Conservation (phyloP, 2,329 filamentous ascomycete genomes). For the Aspergillus sp. region DNA sequence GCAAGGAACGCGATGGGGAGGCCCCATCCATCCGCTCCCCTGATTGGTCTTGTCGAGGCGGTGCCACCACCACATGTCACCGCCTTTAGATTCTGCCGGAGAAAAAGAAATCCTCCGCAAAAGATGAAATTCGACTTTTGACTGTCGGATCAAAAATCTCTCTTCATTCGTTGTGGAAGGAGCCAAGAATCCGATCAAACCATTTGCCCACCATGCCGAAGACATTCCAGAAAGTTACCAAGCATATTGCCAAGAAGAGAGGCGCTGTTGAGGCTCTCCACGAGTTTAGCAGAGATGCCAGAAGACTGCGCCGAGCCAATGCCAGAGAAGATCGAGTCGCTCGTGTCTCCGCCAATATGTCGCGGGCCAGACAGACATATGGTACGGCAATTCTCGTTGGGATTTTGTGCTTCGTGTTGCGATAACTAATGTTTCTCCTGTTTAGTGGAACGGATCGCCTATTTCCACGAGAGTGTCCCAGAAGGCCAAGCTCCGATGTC, state of each 20-base stretch:
- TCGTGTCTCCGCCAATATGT: conserved; percentile 67
- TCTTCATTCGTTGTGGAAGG: not conserved
- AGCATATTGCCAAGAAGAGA: conserved; percentile 87
- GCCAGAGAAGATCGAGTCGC: conserved; percentile 80
- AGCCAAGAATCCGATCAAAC: not conserved
- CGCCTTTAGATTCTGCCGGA: conserved; percentile 36
- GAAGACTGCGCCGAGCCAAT: conserved; percentile 75
- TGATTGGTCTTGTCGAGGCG: conserved; percentile 24
- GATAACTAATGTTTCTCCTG: not conserved
- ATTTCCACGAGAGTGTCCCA: conserved; percentile 67
- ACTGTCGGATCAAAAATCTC: conserved; percentile 2
- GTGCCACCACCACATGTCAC: conserved; percentile 20
- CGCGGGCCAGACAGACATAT: conserved; percentile 73
- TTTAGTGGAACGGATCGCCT: conserved; percentile 66
- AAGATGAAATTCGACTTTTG: conserved; percentile 8
- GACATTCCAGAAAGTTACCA: conserved; percentile 78
- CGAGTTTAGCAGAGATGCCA: conserved; percentile 83
- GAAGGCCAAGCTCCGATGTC: conserved; percentile 35
- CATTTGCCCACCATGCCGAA: conserved; percentile 63
- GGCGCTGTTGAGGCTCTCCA: conserved; percentile 74
- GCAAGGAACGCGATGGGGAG: conserved; percentile 31
- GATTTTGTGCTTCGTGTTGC: conserved; percentile 25
- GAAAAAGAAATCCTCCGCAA: conserved; percentile 27
- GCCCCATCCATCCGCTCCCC: not conserved
- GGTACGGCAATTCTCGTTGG: conserved; percentile 48